Conservation (phyloP, 129 eudicot genomes). For the Kitagawia praeruptora region DNA sequence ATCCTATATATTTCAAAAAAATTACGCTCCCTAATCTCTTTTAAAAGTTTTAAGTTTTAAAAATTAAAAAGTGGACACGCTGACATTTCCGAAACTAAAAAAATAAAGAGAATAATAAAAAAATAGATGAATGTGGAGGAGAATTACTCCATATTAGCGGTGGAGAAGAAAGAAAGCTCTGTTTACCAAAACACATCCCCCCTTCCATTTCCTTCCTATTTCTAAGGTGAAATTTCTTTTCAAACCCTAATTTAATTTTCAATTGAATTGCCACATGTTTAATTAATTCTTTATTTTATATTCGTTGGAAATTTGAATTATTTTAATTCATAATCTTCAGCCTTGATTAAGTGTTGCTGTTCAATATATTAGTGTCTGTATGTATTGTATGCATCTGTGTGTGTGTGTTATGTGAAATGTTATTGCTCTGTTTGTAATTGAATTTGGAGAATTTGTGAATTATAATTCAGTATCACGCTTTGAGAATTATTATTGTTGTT, state of each 20-base stretch:
- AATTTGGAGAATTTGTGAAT: neutral
- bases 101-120: no score
- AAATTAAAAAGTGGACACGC: no score
- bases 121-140: neutral
- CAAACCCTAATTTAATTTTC: neutral
- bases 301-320: neutral
- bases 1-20: no score
- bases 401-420: neutral
- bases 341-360: neutral
- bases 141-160: neutral
- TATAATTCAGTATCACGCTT: neutral
- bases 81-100: no score
- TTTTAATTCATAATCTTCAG: neutral
- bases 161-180: conserved; percentile 2
- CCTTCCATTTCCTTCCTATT: neutral
- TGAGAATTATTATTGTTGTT: neutral
- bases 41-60: no score
- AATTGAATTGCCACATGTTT: neutral
- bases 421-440: neutral
- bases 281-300: neutral
- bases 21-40: no score
- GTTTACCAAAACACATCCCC: neutral
- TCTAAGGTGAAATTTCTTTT: neutral
- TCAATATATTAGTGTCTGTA: no score
- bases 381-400: no score